Evolutionary conservation across 805 yeast species (phyloP).

Genomic region (Cyberlindnera meyerae): DNA sequence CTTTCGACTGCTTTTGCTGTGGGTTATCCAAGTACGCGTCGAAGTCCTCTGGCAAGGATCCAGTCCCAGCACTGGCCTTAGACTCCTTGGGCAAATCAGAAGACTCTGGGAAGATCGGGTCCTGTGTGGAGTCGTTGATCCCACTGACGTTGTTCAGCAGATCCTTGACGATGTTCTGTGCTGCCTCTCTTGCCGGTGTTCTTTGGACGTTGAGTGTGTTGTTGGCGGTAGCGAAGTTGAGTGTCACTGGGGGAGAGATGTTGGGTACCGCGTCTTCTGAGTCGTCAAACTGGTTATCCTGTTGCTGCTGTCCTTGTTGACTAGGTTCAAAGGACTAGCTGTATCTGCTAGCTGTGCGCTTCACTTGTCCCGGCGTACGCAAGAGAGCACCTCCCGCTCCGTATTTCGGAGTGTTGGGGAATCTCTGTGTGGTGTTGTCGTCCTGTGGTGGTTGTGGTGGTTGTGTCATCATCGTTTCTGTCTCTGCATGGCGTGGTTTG

Average conservation of each 20-base stretch:
- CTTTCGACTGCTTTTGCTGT: neutral
- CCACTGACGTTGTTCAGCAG: constrained; percentile 25
- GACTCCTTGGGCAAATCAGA: constrained; percentile 2
- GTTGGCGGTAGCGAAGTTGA: constrained; percentile 17
- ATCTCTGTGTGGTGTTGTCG: constrained; percentile 30
- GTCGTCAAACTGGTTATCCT: constrained; percentile 17
- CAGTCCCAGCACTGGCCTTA: neutral
- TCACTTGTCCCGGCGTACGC: constrained; percentile 24
- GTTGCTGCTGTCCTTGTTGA: neutral
- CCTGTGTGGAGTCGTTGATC: constrained; percentile 18
- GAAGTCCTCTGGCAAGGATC: constrained; percentile 16
- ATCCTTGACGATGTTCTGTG: constrained; percentile 23
- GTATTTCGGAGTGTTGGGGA: constrained; percentile 44
- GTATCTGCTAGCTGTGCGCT: constrained; percentile 15
- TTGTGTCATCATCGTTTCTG: too few species aligned
- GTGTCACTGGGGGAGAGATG: constrained; percentile 24
- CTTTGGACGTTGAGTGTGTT: neutral
- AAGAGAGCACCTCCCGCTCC: constrained; percentile 34
- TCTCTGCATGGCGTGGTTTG: constrained; percentile 6
- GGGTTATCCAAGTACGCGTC: constrained; percentile 23
- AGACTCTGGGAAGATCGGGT: constrained; percentile 11
- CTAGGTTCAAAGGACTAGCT: constrained; percentile 9
- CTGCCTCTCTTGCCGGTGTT: constrained; percentile 24
- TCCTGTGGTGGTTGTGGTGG: constrained; percentile 12
- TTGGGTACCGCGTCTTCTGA: constrained; percentile 20